Base-by-base conservation (phyloP, 2,329 filamentous ascomycete species). In the Ilyonectria sp. region DNA sequence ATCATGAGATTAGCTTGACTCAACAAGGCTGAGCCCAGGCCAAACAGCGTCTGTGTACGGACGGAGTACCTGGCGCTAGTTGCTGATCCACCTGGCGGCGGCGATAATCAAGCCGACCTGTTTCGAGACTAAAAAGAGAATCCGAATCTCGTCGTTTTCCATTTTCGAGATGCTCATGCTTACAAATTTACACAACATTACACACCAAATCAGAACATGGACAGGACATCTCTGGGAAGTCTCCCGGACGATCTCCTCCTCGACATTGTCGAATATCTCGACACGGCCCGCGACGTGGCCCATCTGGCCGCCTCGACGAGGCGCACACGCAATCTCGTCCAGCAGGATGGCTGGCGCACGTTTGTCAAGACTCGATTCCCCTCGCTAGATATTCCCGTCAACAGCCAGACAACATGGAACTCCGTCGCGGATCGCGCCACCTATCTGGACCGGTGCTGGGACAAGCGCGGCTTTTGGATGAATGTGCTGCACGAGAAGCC, bases 361-460 rank as follows among this genome's bases (percentile, higher is more conserved):
- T 89, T 89, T 65, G 83, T 85, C 50, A 81, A 78, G 49, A 78
- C 75, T 43, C 77, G 80, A 23, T 89, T 89, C 66, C 79, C 80
- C 1, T 83, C 81, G 4, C 74, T 85, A 6, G 66, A 70, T 1
- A 69, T 84, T 1, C 79, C 82, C 0, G 76, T 63, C 52, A 74
- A 19, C 17, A 61, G 50, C 2, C 67, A 52, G n/a, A 67, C 68
- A 3, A 70, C 63, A 17, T 87, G 85, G 79, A 68, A 71, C 11
- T 70, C 76, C 13, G 75, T 85, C 29, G 86, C 86, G 7, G 79
- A 84, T 29, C 82, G 80, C 0, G 74, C 87, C 49, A 87, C 87
- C 0, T 85, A 84, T 69, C 83, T 88, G 60, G 83, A 85, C 31
- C 82, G 86, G 6, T 86, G 84, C 71, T 89, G 87, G 87, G 86